Evolutionary conservation across 1,284 basidiomycete species (phyloP), one percentile per base, ranked within the genome.

Genomic region (Agroathelia rolfsii): DNA sequence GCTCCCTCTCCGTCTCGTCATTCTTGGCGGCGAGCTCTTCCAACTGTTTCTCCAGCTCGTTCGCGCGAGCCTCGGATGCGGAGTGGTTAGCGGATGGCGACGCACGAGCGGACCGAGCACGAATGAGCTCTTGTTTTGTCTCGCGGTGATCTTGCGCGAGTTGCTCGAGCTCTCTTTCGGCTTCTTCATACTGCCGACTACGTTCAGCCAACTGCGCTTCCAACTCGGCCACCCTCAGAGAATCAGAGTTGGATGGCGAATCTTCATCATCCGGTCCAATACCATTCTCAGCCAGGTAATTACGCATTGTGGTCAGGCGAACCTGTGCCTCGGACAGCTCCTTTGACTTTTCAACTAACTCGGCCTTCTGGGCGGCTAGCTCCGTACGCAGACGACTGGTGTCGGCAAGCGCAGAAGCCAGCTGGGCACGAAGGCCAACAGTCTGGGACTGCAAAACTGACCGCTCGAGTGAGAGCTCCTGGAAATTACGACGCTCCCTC

Each of bases 231-330:
- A 85, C 49, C 11, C 66, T 65, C 6, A 62, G 60, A 23, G 69
- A 64, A 17, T 59, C 52, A 10, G 65, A 60, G 12, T 56, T 59
- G 6, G 68, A 53, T 10, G 61, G 53, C 29, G 79, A 50, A 30
- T 80, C 75, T 24, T 76, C 76, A 23, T 86, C 82, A 40, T 84
- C 79, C 16, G 82, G 59, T 18, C 68, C 67, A 32, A 95, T 69
- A 6, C 89, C 92, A 47, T 89, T 83, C 49, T 98, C 95, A 25
- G 79, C 75, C 34, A 97, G 72, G 50, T 95, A 81, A 48, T 78
- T 85, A 36, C 88, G 78, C 40, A 98, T 66, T 62, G 90, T 80
- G 21, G 69, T 72, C 40, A 87, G 62, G 43, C 87, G 85, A 40
- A 93, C 65, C 40, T 76, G 75, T 0, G 78, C 66, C 37, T 90